A percentile compares a stretch with the other conserved stretches of the same genome.
phyloP scores from a whole-genome alignment of 306 rosid species.

The Fragaria ananassa region DNA sequence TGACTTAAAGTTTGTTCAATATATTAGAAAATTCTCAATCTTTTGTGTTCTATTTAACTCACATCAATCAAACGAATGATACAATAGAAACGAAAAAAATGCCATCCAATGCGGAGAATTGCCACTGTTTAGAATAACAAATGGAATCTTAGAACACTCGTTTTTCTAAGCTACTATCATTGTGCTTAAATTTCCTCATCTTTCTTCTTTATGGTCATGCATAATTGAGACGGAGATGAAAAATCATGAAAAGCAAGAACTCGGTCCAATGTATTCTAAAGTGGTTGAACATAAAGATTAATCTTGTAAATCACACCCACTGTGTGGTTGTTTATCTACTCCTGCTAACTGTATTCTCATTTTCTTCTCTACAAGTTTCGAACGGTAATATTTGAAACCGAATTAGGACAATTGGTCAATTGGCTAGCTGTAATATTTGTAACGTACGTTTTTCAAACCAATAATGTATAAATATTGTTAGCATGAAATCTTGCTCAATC shows the following conservation, averaged over 20 bases:
- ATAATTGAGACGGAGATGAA: background rate
- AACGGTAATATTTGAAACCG: background rate
- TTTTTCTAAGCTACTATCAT: conserved; percentile 3
- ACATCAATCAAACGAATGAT: conserved; percentile 14
- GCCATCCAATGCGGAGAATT: conserved; percentile 9
- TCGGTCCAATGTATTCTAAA: conserved; percentile 5
- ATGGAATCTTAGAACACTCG: background rate
- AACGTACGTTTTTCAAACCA: too few species aligned
- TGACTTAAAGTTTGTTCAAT: too few species aligned
- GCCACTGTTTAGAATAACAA: background rate
- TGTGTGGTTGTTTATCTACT: conserved; percentile 27
- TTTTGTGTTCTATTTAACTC: too few species aligned
- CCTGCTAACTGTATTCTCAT: background rate
- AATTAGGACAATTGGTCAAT: background rate
- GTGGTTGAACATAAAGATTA: conserved; percentile 26
- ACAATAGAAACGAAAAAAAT: background rate
- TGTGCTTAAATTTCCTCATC: too few species aligned
- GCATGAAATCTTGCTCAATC: too few species aligned
- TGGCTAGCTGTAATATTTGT: background rate
- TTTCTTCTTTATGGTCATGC: background rate
- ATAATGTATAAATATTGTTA: too few species aligned
- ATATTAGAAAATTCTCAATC: too few species aligned
- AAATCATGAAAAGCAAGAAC: background rate
- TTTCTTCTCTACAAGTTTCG: background rate
- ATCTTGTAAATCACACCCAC: background rate